Percentiles rank a stretch among this genome's conserved stretches.
Evolutionary conservation across 176 grass and related monocot species (phyloP).

Genomic region (Paspalum vaginatum): DNA sequence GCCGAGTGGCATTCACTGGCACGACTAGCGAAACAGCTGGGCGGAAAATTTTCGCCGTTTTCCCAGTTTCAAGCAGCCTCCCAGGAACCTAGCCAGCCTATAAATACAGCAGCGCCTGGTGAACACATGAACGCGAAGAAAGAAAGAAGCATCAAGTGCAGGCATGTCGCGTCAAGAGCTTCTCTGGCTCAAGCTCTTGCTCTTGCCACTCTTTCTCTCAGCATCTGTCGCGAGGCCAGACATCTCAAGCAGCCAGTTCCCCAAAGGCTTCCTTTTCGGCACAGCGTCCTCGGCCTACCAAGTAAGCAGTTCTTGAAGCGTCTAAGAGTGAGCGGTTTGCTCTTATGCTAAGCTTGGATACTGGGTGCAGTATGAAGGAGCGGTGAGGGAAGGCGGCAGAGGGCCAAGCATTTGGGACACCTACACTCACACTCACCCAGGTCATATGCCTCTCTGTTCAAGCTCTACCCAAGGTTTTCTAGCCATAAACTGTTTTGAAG

Average conservation of each 20-base stretch:
- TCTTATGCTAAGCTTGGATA: not conserved
- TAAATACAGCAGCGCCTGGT: not conserved
- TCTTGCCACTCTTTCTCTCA: not conserved
- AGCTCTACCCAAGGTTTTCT: not conserved
- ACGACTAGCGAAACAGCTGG: slow-evolving; percentile 1
- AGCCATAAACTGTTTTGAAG: too few relatives aligned
- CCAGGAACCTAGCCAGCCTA: slow-evolving; percentile 27
- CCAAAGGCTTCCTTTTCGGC: slow-evolving; percentile 67
- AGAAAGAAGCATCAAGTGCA: not conserved
- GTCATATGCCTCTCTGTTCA: slow-evolving; percentile 38
- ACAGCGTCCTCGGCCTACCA: slow-evolving; percentile 85
- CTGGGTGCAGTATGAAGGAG: slow-evolving; percentile 80
- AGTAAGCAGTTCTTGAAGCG: slow-evolving; percentile 37
- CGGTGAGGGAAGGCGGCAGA: slow-evolving; percentile 54
- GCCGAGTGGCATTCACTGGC: slow-evolving; percentile 11
- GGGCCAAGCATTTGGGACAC: slow-evolving; percentile 84
- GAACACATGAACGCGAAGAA: not conserved
- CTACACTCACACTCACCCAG: slow-evolving; percentile 77
- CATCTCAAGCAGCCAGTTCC: slow-evolving; percentile 52
- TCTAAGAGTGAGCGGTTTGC: not conserved
- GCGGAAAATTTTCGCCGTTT: not conserved
- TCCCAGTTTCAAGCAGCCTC: not conserved
- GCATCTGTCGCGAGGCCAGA: not conserved
- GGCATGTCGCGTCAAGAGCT: slow-evolving; percentile 20
- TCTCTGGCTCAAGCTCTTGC: not conserved